Evolutionary conservation across 768 basidiomycete genomes (phyloP), one percentile per base, ranked within the genome.

Genomic region (Leccinum incarnatum): DNA sequence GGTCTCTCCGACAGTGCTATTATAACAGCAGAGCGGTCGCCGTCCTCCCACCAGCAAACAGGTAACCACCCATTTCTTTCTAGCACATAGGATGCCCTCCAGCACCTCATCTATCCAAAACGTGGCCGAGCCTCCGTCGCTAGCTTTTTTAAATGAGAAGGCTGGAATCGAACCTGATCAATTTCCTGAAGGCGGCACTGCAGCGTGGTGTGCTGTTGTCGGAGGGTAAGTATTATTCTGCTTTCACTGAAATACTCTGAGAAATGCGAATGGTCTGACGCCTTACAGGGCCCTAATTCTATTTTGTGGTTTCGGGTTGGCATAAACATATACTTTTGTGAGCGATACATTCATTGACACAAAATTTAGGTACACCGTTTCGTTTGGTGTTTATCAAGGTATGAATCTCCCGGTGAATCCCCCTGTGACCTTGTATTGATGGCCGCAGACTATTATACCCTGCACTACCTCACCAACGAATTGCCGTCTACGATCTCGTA

Each of bases 321-420:
- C 25, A 6, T 45, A 21, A 6, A 21, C 6, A 2, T 37, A 15
- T 17, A 9, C 48, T 53, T 30, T 40, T 40, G 17, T 8, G 37
- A 30, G 34, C 12, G 7, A 21, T 3, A 0, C 15, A 50, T 46
- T 55, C 51, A 61, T 42, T n/a, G 1, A 5, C 23, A 51, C 23
- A 17, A 58, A n/a, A n/a, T 2, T 40, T 10, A 76, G 78, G 5
- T 75, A 76, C 50, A 61, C 66, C 4, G 19, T 69, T 25, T 68
- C 74, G 4, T 79, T 74, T 57, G 78, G 78, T 10, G 75, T 78
- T 25, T 79, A 78, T 56, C 75, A 79, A 72, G 75, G 76, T 70
- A 37, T 12, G 14, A 14, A 15, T 8, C 3, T 14, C 17, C 4
- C 4, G 50, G 6, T 29, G 4, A 47, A 11, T 46, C 21, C 10